Percentiles rank a stretch among this genome's conserved stretches.
phyloP scores from a whole-genome alignment of 1,284 basidiomycete genomes.

The Sporisorium graminicola region DNA sequence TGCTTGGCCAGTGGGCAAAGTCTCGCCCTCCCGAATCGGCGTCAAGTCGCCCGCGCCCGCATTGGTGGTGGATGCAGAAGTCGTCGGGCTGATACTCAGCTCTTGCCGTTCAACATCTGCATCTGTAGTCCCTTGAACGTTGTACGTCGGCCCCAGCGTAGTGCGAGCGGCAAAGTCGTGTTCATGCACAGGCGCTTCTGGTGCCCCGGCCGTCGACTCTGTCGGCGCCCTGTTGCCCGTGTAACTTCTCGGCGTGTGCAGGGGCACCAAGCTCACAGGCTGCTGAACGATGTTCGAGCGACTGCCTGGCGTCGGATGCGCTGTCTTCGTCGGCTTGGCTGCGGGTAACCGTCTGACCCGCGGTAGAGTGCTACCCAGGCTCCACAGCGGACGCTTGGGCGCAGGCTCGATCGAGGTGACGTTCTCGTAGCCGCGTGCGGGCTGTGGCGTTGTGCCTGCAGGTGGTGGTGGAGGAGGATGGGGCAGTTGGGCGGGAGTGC shows the following conservation, averaged over 20 bases:
- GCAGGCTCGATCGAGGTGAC: constrained; percentile 26
- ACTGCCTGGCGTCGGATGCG: constrained; percentile 19
- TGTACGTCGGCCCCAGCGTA: background rate
- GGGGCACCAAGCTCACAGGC: background rate
- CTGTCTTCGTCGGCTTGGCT: constrained; percentile 14
- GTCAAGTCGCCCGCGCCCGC: constrained; percentile 5
- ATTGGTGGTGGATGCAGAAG: constrained; percentile 1
- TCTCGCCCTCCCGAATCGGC: constrained; percentile 20
- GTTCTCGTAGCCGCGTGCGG: constrained; percentile 18
- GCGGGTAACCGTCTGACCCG: constrained; percentile 14
- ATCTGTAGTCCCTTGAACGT: too few species aligned
- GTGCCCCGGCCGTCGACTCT: background rate
- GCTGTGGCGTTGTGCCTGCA: background rate
- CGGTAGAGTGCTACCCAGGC: constrained; percentile 22
- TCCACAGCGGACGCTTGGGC: constrained; percentile 33
- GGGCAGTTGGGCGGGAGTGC: background rate
- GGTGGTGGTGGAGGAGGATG: background rate
- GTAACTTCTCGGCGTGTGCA: background rate
- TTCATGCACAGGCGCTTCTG: constrained; percentile 9
- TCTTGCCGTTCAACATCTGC: background rate
- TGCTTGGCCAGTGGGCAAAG: background rate
- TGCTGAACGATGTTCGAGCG: constrained; percentile 24
- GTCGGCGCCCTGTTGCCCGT: background rate
- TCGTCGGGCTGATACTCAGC: constrained; percentile 7
- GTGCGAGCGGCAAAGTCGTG: constrained; percentile 20